Conservation (phyloP, 2,329 filamentous ascomycete species). For the Zymoseptoria pseudotritici region DNA sequence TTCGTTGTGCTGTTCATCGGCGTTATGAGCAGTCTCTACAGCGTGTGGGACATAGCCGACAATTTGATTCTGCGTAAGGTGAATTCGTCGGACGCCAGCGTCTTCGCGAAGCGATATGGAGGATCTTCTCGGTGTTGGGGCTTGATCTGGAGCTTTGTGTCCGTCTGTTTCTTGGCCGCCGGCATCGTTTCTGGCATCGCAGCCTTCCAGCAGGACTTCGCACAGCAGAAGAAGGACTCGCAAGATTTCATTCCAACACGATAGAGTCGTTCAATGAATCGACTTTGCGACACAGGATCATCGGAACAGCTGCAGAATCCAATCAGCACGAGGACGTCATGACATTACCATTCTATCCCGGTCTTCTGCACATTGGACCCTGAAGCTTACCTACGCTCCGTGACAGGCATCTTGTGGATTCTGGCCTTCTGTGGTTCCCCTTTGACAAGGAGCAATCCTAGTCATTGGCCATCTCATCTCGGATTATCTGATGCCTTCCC, state of each 20-base stretch:
- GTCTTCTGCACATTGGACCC: too few species aligned
- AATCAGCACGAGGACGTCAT: too few species aligned
- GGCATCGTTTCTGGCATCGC: conserved; percentile 71
- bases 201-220: conserved; percentile 64
- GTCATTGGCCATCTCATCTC: too few species aligned
- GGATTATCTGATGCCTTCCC: too few species aligned
- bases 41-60: conserved; percentile 79
- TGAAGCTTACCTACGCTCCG: too few species aligned
- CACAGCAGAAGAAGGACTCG: conserved; percentile 61
- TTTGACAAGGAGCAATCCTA: too few species aligned
- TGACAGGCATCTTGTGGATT: too few species aligned
- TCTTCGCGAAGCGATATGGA: conserved; percentile 70
- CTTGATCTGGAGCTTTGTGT: conserved; percentile 68
- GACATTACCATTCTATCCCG: too few species aligned
- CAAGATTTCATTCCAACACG: conserved; percentile 55
- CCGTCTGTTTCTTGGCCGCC: conserved; percentile 61
- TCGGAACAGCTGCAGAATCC: too few species aligned
- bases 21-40: conserved; percentile 74
- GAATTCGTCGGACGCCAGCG: conserved; percentile 70
- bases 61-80: conserved; percentile 74
- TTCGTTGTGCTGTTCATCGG: conserved; percentile 68
- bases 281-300: not conserved
- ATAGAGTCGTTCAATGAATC: not conserved
- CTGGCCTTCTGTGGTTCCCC: too few species aligned
- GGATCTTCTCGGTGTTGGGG: conserved; percentile 78